Conservation (phyloP, 1,139 yeast species). For the Debaryomyces sp. region DNA sequence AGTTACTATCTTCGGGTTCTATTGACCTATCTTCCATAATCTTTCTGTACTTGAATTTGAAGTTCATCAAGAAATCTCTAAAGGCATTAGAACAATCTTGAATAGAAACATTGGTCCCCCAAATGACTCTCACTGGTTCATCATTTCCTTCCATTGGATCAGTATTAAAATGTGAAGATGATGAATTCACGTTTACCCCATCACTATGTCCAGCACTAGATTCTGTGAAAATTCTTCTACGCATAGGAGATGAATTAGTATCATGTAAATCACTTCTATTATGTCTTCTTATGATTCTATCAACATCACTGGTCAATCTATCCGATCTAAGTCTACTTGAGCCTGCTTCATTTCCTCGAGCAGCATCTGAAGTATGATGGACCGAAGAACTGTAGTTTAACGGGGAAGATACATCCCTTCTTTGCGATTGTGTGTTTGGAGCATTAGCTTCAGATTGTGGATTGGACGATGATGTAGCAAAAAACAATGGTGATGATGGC, state of each 20-base stretch:
- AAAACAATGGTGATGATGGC: slow-evolving; percentile 70
- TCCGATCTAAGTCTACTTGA: slow-evolving; percentile 30
- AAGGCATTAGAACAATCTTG: slow-evolving; percentile 81
- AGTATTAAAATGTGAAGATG: slow-evolving; percentile 33
- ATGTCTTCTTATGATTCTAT: slow-evolving; percentile 44
- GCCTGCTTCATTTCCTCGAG: slow-evolving; percentile 16
- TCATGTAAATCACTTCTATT: slow-evolving; percentile 49
- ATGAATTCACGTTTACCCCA: slow-evolving; percentile 9
- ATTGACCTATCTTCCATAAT: slow-evolving; percentile 41
- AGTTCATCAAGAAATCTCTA: slow-evolving; percentile 80
- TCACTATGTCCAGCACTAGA: slow-evolving; percentile 15
- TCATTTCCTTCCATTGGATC: slow-evolving; percentile 35
- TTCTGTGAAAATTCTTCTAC: slow-evolving; percentile 39
- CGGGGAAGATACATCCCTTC: slow-evolving; percentile 44
- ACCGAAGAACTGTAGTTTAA: slow-evolving; percentile 48
- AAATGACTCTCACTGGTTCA: slow-evolving; percentile 86
- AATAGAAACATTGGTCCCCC: slow-evolving; percentile 98
- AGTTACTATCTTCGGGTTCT: slow-evolving; percentile 66
- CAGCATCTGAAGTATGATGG: slow-evolving; percentile 39
- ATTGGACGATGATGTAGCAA: slow-evolving; percentile 57
- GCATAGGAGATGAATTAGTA: slow-evolving; percentile 42
- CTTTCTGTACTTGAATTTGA: slow-evolving; percentile 77
- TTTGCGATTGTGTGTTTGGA: slow-evolving; percentile 22
- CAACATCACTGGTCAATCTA: slow-evolving; percentile 44
- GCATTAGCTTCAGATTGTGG: slow-evolving; percentile 39